These are phyloP conservation scores for Litsea cubeba DNA, from an alignment of 164 flowering plant genomes.

Conservation along the genomic window DNA sequence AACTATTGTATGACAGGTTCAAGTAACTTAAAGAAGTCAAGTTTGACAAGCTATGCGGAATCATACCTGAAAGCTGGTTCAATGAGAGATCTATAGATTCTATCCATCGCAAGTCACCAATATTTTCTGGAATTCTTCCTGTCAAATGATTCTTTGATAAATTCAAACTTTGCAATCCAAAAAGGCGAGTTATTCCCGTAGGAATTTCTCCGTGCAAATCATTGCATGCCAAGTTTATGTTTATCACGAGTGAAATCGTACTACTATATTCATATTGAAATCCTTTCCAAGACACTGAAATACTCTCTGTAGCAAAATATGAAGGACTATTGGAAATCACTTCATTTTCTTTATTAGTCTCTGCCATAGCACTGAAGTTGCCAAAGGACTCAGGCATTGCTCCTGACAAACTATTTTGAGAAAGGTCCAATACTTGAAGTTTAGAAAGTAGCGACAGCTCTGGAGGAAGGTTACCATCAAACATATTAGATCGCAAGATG, in stretches of 20 bases:
- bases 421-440: conserved; percentile 6
- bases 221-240: conserved; percentile 5
- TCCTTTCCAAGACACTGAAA: not conserved
- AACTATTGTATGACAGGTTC: conserved; percentile 7
- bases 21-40: not conserved
- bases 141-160: conserved; percentile 1
- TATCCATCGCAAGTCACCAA: not conserved
- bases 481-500: not conserved
- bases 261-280: not conserved
- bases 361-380: not conserved
- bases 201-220: conserved; percentile 6
- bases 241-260: not conserved
- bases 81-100: conserved; percentile 5
- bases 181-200: not conserved
- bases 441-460: not conserved
- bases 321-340: too few relatives aligned
- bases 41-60: not conserved
- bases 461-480: not conserved
- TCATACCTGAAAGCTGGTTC: not conserved
- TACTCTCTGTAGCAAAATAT: too few relatives aligned
- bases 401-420: conserved; percentile 4
- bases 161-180: not conserved
- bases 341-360: too few relatives aligned
- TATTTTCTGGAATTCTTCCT: not conserved
- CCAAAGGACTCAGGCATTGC: not conserved